Evolutionary conservation across 1,284 basidiomycete genomes (phyloP).

Genomic region (Schizophyllum amplum): DNA sequence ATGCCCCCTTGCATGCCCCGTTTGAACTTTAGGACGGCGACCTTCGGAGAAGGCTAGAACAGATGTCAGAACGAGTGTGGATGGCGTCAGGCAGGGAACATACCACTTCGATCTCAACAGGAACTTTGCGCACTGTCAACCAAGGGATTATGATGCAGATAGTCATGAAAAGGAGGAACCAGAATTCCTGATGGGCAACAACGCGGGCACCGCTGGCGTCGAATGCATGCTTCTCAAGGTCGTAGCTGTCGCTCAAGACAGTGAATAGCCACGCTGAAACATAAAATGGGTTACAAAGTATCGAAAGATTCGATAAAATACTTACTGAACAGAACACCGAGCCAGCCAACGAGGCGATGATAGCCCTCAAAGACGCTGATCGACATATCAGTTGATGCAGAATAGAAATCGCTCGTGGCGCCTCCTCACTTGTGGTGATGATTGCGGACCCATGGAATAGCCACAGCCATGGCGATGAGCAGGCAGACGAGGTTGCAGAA

Average conservation of each 20-base stretch:
- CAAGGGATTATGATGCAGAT: constrained; percentile 63
- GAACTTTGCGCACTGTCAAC: constrained; percentile 66
- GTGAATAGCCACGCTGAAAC: constrained; percentile 53
- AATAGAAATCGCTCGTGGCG: constrained; percentile 3
- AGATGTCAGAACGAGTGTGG: constrained; percentile 3
- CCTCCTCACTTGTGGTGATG: constrained; percentile 64
- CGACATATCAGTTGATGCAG: constrained; percentile 1
- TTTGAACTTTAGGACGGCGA: constrained; percentile 56
- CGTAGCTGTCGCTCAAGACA: constrained; percentile 58
- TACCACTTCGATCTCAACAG: constrained; percentile 69
- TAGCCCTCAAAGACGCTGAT: constrained; percentile 57
- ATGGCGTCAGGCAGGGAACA: constrained; percentile 16
- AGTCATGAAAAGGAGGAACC: constrained; percentile 69
- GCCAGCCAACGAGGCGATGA: constrained; percentile 65
- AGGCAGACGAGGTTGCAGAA: constrained; percentile 51
- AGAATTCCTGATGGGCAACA: constrained; percentile 66
- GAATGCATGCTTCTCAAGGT: constrained; percentile 50
- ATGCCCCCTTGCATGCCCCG: constrained; percentile 69
- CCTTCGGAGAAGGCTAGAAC: constrained; percentile 58
- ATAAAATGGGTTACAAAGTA: background rate
- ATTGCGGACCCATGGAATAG: constrained; percentile 61
- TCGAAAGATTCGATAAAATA: background rate
- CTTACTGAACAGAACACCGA: constrained; percentile 49
- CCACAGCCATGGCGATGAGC: constrained; percentile 48
- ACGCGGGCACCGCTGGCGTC: constrained; percentile 47